Conservation (phyloP, 2,329 filamentous ascomycete genomes). For the Paecilomyces formosus region DNA sequence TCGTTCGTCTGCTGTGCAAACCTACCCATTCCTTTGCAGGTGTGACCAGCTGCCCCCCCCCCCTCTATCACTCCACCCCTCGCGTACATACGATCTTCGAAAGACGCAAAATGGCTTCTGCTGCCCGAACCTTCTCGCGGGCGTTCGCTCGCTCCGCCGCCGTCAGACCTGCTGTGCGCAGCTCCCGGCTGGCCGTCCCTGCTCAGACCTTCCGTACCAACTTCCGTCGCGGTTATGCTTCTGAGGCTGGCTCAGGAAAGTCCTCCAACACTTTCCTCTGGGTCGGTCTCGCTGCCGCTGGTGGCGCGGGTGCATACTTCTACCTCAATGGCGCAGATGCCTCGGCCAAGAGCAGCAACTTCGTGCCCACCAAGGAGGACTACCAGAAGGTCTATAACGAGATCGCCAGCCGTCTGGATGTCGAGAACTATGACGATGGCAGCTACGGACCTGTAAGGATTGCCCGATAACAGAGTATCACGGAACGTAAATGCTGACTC, state of each 20-base stretch:
- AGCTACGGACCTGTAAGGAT: constrained; percentile 72
- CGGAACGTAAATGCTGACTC: constrained; percentile 1
- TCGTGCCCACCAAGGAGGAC: constrained; percentile 72
- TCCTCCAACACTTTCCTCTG: constrained; percentile 49
- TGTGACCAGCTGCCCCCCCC: neutral
- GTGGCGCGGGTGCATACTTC: constrained; percentile 60
- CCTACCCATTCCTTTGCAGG: neutral
- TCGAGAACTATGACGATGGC: constrained; percentile 94
- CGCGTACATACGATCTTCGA: neutral
- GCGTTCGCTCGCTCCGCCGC: constrained; percentile 35
- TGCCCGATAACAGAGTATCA: neutral
- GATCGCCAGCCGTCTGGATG: constrained; percentile 70
- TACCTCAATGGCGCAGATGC: constrained; percentile 46
- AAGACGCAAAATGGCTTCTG: constrained; percentile 29
- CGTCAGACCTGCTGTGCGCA: constrained; percentile 41
- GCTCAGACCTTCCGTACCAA: constrained; percentile 66
- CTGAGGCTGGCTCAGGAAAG: constrained; percentile 51
- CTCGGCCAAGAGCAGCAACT: constrained; percentile 47
- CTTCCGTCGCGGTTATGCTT: constrained; percentile 72
- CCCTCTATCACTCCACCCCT: neutral
- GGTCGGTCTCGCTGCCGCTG: constrained; percentile 52
- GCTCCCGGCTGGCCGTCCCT: constrained; percentile 49
- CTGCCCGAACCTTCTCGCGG: constrained; percentile 35
- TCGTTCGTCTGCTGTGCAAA: neutral
- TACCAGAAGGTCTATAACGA: constrained; percentile 94